phyloP scores from a whole-genome alignment of 306 rosid genomes.

The Trichosanthes truncata region DNA sequence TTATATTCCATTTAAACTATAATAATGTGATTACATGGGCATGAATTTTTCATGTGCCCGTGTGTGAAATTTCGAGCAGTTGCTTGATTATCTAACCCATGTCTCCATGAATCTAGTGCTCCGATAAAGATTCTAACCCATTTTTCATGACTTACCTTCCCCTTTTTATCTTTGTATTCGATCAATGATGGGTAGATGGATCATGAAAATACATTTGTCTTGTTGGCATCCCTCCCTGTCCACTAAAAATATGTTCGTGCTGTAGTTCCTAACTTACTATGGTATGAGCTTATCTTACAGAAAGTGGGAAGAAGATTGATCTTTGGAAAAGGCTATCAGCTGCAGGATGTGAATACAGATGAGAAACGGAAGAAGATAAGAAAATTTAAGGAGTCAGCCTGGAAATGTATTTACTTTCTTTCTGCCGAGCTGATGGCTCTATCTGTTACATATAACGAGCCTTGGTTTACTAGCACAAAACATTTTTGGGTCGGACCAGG shows the following conservation, averaged over 20 bases:
- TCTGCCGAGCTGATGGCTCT: constrained; percentile 77
- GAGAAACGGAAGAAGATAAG: constrained; percentile 62
- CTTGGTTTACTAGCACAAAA: constrained; percentile 73
- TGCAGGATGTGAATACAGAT: constrained; percentile 29
- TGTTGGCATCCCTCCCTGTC: neutral
- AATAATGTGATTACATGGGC: neutral
- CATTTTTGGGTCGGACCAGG: constrained; percentile 95
- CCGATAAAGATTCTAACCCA: neutral
- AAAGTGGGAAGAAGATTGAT: constrained; percentile 54
- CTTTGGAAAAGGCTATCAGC: constrained; percentile 52
- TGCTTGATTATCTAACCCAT: neutral
- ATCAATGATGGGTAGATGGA: neutral
- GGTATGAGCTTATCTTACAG: constrained; percentile 34
- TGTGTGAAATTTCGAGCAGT: neutral
- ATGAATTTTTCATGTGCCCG: neutral
- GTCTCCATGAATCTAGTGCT: neutral
- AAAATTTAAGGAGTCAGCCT: constrained; percentile 92
- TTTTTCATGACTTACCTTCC: neutral
- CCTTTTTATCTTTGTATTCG: neutral
- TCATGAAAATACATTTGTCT: neutral
- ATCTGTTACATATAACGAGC: constrained; percentile 62
- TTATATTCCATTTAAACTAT: neutral
- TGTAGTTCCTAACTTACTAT: neutral
- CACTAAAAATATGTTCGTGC: neutral
- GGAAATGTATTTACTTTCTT: constrained; percentile 80